A percentile compares a stretch with the other conserved stretches of the same genome.
phyloP scores from a whole-genome alignment of 108 stramenopile genomes.

The Cylindrotheca fusiformis region DNA sequence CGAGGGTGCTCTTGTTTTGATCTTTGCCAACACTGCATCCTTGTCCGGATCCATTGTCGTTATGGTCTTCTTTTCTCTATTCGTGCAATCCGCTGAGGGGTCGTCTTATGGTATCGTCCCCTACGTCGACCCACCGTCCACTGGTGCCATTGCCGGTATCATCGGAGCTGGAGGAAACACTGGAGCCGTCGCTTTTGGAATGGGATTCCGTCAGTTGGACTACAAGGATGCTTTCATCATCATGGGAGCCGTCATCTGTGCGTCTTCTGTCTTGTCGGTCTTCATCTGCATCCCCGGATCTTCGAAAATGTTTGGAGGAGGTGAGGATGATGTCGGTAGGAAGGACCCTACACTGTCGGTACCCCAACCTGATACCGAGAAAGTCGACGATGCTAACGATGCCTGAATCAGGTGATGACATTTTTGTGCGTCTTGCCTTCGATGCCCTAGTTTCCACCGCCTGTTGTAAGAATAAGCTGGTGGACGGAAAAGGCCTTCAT shows the following conservation, averaged over 20 bases:
- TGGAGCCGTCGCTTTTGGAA: too few relatives aligned
- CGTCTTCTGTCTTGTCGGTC: constrained; percentile 27
- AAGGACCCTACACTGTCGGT: neutral
- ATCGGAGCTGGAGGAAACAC: too few relatives aligned
- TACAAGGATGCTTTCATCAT: constrained; percentile 20
- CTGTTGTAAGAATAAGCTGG: too few relatives aligned
- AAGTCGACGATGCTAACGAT: too few relatives aligned
- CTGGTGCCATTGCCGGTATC: constrained; percentile 51
- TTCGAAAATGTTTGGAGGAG: constrained; percentile 34
- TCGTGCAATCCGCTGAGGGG: constrained; percentile 61
- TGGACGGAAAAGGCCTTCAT: too few relatives aligned
- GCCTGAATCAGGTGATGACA: too few relatives aligned
- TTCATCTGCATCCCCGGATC: constrained; percentile 57
- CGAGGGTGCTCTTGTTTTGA: too few relatives aligned
- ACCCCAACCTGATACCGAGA: too few relatives aligned
- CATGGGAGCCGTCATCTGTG: constrained; percentile 29
- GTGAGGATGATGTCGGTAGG: neutral
- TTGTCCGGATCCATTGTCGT: too few relatives aligned
- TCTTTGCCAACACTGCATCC: constrained; percentile 36
- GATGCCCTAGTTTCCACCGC: too few relatives aligned
- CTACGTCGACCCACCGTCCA: constrained; percentile 49
- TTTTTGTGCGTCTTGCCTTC: too few relatives aligned
- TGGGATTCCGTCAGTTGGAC: constrained; percentile 23
- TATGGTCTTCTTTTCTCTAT: constrained; percentile 53
- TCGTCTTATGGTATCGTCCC: constrained; percentile 59